Conservation (phyloP, 225 moss, liverwort and hornwort genomes). For the Marchantia paleacea region DNA sequence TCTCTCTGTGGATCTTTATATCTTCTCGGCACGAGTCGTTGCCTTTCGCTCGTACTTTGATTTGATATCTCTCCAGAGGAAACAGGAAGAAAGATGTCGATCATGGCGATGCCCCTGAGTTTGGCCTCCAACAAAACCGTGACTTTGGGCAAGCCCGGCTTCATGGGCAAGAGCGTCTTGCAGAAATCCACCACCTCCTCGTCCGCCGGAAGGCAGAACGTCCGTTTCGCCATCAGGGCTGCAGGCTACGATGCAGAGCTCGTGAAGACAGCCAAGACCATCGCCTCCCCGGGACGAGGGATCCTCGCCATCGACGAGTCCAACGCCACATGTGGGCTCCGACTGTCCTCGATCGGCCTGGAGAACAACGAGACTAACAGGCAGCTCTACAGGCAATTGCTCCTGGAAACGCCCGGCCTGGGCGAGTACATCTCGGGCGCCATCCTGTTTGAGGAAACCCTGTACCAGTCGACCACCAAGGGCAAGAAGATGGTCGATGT, state of each 20-base stretch:
- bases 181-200: neutral
- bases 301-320: slow-evolving; percentile 70
- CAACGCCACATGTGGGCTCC: slow-evolving; percentile 61
- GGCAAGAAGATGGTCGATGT: slow-evolving; percentile 69
- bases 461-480: slow-evolving; percentile 58
- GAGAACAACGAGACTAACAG: slow-evolving; percentile 69
- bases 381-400: slow-evolving; percentile 57
- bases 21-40: neutral
- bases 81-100: slow-evolving; percentile 13
- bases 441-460: slow-evolving; percentile 66
- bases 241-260: slow-evolving; percentile 62
- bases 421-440: slow-evolving; percentile 67
- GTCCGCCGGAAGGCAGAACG: neutral
- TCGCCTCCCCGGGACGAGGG: slow-evolving; percentile 57
- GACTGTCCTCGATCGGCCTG: slow-evolving; percentile 60
- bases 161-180: slow-evolving; percentile 4
- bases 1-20: neutral
- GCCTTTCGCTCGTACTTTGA: neutral
- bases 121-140: slow-evolving; percentile 1
- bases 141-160: slow-evolving; percentile 10
- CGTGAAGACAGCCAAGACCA: slow-evolving; percentile 59
- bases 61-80: neutral
- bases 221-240: slow-evolving; percentile 25
- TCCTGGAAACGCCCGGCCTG: slow-evolving; percentile 58
- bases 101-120: slow-evolving; percentile 10